These are phyloP conservation scores for Nemania sp. DNA, from an alignment of 2,329 filamentous ascomycete genomes.

Conservation along the genomic window DNA sequence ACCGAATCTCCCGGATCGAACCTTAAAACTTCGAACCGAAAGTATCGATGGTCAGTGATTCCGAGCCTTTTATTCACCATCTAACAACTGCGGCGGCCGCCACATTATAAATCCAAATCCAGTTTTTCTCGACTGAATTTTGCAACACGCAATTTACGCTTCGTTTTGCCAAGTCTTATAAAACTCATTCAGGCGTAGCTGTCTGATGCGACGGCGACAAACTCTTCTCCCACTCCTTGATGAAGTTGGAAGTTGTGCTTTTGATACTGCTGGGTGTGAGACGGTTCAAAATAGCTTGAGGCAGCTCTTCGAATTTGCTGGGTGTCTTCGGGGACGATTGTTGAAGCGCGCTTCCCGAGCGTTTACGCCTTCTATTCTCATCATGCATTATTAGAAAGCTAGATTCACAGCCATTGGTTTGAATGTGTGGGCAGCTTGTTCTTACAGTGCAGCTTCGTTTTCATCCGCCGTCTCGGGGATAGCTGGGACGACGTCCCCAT, in stretches of 20 bases:
- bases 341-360: constrained; percentile 46
- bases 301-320: constrained; percentile 64
- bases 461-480: constrained; percentile 64
- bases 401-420: constrained; percentile 12
- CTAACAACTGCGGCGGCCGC: neutral
- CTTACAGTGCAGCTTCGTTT: constrained; percentile 63
- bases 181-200: constrained; percentile 38
- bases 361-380: constrained; percentile 48
- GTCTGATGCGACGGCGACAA: constrained; percentile 64
- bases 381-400: constrained; percentile 44
- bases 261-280: constrained; percentile 82
- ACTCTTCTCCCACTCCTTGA: constrained; percentile 92
- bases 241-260: constrained; percentile 83
- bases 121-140: neutral
- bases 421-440: constrained; percentile 37
- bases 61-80: neutral
- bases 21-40: neutral
- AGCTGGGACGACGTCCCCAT: constrained; percentile 58
- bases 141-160: constrained; percentile 18
- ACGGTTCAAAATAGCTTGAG: constrained; percentile 79
- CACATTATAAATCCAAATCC: neutral
- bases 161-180: constrained; percentile 29
- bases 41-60: neutral
- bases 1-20: neutral
- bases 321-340: constrained; percentile 50